A percentile compares a stretch with the other conserved stretches of the same genome.
phyloP scores from a whole-genome alignment of 2,329 filamentous ascomycete genomes.

The Diaporthe caulivora region DNA sequence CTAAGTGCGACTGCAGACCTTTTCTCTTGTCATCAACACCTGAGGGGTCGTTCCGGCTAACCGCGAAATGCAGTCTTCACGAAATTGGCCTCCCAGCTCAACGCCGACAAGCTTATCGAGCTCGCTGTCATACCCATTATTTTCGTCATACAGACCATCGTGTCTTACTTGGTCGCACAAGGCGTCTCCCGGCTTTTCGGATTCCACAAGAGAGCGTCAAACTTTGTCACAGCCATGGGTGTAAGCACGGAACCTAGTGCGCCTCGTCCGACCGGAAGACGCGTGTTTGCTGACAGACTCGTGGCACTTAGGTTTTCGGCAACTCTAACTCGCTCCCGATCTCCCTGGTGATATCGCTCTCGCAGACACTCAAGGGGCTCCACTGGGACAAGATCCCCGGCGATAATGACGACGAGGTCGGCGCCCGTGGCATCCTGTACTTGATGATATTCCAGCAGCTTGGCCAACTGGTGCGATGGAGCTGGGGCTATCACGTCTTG shows the following conservation, averaged over 20 bases:
- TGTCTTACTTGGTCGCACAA: slow-evolving; percentile 85
- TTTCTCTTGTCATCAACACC: background rate
- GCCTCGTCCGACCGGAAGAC: background rate
- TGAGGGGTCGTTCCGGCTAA: slow-evolving; percentile 40
- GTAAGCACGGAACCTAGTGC: slow-evolving; percentile 46
- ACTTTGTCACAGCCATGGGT: slow-evolving; percentile 97
- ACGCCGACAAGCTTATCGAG: slow-evolving; percentile 88
- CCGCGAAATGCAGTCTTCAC: slow-evolving; percentile 79
- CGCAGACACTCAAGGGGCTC: slow-evolving; percentile 89
- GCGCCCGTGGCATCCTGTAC: slow-evolving; percentile 92
- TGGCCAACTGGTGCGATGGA: slow-evolving; percentile 95
- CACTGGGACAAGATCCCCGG: slow-evolving; percentile 94
- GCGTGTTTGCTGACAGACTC: slow-evolving; percentile 33
- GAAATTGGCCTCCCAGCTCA: slow-evolving; percentile 94
- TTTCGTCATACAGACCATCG: slow-evolving; percentile 86
- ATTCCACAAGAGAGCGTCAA: slow-evolving; percentile 86
- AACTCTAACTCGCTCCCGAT: slow-evolving; percentile 99
- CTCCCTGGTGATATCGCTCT: slow-evolving; percentile 92
- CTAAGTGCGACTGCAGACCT: slow-evolving; percentile 74
- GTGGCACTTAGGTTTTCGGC: slow-evolving; percentile 77
- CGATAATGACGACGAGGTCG: slow-evolving; percentile 96
- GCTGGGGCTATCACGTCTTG: slow-evolving; percentile 96
- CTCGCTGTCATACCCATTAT: slow-evolving; percentile 96
- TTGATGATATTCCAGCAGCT: slow-evolving; percentile 98
- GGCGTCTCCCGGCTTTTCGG: slow-evolving; percentile 80